These are phyloP conservation scores for Beauveria pseudobassiana DNA, from an alignment of 2,329 filamentous ascomycete genomes.

Conservation along the genomic window DNA sequence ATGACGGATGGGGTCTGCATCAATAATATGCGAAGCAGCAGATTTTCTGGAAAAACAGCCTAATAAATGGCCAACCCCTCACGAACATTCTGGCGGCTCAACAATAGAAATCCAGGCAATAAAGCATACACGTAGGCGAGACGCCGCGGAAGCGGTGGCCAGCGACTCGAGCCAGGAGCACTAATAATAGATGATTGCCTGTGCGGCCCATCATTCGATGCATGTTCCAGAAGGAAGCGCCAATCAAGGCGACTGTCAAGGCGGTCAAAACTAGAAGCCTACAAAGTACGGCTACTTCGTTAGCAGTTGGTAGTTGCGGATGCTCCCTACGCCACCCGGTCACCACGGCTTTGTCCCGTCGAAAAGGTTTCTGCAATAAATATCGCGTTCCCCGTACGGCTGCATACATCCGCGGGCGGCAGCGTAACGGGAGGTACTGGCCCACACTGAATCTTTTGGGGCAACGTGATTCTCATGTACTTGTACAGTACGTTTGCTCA, in stretches of 20 bases:
- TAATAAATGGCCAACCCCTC: background rate
- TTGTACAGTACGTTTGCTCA: too few species aligned
- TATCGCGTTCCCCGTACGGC: background rate
- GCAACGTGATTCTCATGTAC: background rate
- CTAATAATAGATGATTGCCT: background rate
- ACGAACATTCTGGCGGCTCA: background rate
- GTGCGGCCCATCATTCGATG: background rate
- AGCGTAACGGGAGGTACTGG: background rate
- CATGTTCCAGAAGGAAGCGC: background rate
- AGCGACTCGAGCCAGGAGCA: background rate
- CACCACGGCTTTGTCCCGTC: background rate
- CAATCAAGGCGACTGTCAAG: background rate
- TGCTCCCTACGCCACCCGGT: background rate
- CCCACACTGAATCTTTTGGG: background rate
- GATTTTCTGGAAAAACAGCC: too few species aligned
- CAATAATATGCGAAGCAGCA: slow-evolving; percentile 7
- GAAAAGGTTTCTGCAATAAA: background rate
- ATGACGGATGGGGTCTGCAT: background rate
- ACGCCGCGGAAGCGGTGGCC: background rate
- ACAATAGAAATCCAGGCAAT: background rate
- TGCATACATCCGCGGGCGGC: background rate
- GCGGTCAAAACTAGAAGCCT: background rate
- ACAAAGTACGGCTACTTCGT: too few species aligned
- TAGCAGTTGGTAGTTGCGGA: background rate
- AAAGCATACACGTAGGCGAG: background rate